A percentile compares a stretch with the other conserved stretches of the same genome.
Conservation (phyloP, 164 flowering plant genomes). For the Liriodendron chinense region DNA sequence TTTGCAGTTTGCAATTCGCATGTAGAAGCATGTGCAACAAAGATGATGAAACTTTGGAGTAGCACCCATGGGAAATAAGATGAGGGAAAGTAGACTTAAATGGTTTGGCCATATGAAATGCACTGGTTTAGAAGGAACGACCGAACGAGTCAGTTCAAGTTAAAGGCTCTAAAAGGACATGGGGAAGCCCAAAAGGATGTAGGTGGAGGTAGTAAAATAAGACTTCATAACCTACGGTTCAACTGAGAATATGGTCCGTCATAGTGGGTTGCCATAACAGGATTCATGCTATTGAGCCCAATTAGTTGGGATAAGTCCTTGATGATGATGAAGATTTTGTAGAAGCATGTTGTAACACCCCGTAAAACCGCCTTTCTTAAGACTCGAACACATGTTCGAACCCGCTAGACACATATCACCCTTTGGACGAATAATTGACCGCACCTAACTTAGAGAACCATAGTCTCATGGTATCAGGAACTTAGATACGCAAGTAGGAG, state of each 20-base stretch:
- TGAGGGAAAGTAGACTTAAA: not conserved
- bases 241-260: not conserved
- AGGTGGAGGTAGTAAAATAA: not conserved
- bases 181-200: not conserved
- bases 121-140: not conserved
- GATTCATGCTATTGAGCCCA: not conserved
- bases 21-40: too few relatives aligned
- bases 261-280: not conserved
- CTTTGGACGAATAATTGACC: too few relatives aligned
- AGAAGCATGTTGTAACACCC: too few relatives aligned
- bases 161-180: not conserved
- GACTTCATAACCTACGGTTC: not conserved
- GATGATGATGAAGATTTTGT: not conserved
- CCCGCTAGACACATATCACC: too few relatives aligned
- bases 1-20: too few relatives aligned
- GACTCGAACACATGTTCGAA: too few relatives aligned
- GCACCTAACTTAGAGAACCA: too few relatives aligned
- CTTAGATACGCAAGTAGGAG: too few relatives aligned
- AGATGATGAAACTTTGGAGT: not conserved
- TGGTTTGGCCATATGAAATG: not conserved
- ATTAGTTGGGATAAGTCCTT: not conserved
- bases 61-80: not conserved
- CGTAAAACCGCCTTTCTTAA: too few relatives aligned
- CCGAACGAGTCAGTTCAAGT: not conserved
- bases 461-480: too few relatives aligned